A percentile compares a stretch with the other conserved stretches of the same genome.
Conservation (phyloP, 2,329 filamentous ascomycete genomes). For the Ophiostoma tasmaniense region DNA sequence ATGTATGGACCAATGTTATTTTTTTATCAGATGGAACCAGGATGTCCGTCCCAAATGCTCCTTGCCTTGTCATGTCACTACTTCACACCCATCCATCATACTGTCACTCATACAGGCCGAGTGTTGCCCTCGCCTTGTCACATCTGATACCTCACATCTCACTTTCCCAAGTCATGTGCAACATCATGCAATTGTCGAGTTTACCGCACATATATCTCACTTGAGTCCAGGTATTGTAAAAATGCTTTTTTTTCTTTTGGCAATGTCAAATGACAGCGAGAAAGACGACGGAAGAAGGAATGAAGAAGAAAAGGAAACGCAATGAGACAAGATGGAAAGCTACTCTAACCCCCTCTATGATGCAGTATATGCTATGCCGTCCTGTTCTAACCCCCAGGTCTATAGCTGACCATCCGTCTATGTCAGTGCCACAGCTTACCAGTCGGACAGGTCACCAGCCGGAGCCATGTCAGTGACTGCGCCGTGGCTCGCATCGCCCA, state of each 20-base stretch:
- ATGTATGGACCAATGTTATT: background rate
- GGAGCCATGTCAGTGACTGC: slow-evolving; percentile 65
- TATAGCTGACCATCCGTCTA: background rate
- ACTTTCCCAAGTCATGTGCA: background rate
- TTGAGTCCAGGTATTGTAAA: too few species aligned
- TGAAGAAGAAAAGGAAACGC: background rate
- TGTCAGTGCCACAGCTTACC: slow-evolving; percentile 6
- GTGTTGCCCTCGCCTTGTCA: background rate
- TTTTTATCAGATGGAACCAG: background rate
- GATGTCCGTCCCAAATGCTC: background rate
- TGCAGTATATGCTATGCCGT: background rate
- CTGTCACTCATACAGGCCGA: background rate
- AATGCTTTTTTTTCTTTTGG: background rate
- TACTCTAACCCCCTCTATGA: background rate
- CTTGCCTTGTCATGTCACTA: background rate
- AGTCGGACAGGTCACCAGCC: slow-evolving; percentile 16
- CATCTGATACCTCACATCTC: background rate
- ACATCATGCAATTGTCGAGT: too few species aligned
- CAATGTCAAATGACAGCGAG: too few species aligned
- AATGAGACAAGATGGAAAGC: background rate
- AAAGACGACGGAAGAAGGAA: background rate
- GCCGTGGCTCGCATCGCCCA: slow-evolving; percentile 85
- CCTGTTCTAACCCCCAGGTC: background rate
- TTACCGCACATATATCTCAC: too few species aligned
- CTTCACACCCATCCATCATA: background rate